phyloP scores from a whole-genome alignment of 139 green algal genomes.

The Mesotaenium endlicherianum region DNA sequence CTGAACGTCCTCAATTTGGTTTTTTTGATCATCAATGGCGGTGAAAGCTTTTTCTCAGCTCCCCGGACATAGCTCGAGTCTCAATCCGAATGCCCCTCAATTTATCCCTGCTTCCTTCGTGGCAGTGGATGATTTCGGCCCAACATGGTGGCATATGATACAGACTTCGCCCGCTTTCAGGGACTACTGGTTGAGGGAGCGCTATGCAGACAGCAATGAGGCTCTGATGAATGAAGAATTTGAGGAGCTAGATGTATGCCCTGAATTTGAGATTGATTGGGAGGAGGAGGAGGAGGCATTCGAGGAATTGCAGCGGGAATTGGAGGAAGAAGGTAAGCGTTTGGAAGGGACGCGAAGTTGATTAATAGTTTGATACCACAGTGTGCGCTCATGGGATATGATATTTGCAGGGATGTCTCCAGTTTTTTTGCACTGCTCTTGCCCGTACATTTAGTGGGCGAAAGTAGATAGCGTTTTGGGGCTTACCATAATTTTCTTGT shows the following conservation, averaged over 20 bases:
- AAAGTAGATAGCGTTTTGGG: too few species aligned
- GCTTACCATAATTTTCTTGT: too few species aligned
- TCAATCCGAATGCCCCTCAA: conserved; percentile 14
- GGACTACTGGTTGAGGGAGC: conserved; percentile 16
- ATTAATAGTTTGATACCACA: too few species aligned
- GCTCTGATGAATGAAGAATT: background rate
- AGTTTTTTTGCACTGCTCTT: too few species aligned
- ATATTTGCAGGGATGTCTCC: too few species aligned
- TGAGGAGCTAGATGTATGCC: background rate
- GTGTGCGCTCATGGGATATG: too few species aligned
- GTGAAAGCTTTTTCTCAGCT: conserved; percentile 17
- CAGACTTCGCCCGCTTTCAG: background rate
- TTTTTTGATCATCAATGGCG: background rate
- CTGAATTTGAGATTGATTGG: background rate
- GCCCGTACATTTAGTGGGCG: too few species aligned
- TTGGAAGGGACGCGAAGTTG: too few species aligned
- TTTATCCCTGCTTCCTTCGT: conserved; percentile 15
- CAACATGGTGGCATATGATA: background rate
- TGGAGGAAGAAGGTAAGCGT: background rate
- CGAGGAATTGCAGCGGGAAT: background rate
- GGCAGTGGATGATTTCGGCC: background rate
- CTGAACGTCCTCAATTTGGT: too few species aligned
- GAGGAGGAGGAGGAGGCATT: background rate
- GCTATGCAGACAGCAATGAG: background rate
- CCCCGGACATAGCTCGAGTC: background rate